Evolutionary conservation across 148 eudicot species (phyloP).

Genomic region (Pharnaceum exiguum): DNA sequence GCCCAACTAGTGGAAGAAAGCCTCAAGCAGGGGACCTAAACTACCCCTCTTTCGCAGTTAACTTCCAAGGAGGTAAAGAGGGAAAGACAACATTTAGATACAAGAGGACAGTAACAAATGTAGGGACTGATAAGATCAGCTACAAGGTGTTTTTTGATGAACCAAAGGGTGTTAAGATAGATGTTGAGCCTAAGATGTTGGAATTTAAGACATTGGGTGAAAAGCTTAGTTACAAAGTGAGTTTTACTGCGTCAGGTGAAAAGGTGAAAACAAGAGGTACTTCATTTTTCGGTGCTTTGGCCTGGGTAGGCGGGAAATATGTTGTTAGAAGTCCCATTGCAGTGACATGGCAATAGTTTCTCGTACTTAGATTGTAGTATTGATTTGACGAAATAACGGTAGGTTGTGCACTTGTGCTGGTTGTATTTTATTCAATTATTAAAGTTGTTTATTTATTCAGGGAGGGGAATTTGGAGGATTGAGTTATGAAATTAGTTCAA

Average conservation of each 20-base stretch:
- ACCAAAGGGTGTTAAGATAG: conserved; percentile 46
- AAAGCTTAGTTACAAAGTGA: conserved; percentile 46
- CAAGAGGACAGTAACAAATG: conserved; percentile 59
- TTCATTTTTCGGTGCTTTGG: conserved; percentile 44
- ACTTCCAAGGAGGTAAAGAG: conserved; percentile 17
- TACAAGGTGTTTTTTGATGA: conserved; percentile 35
- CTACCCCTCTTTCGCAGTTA: conserved; percentile 63
- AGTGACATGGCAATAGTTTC: conserved; percentile 39
- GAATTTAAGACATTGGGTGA: conserved; percentile 34
- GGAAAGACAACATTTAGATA: conserved; percentile 22
- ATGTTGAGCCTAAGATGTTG: conserved; percentile 40
- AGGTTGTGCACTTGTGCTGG: too few relatives aligned
- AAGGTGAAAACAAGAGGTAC: conserved; percentile 11
- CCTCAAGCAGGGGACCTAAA: conserved; percentile 51
- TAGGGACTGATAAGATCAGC: conserved; percentile 32
- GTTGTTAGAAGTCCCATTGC: conserved; percentile 64
- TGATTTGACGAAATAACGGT: too few relatives aligned
- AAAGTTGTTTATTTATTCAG: too few relatives aligned
- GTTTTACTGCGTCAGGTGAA: conserved; percentile 27
- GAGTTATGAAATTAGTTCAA: too few relatives aligned
- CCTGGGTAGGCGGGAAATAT: conserved; percentile 36
- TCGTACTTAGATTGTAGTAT: not conserved
- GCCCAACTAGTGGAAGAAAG: conserved; percentile 20
- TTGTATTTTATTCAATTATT: too few relatives aligned
- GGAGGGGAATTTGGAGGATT: too few relatives aligned